A percentile compares a stretch with the other conserved stretches of the same genome.
Conservation (phyloP, 495 filamentous ascomycete genomes). For the Penicillium bialowiezense region DNA sequence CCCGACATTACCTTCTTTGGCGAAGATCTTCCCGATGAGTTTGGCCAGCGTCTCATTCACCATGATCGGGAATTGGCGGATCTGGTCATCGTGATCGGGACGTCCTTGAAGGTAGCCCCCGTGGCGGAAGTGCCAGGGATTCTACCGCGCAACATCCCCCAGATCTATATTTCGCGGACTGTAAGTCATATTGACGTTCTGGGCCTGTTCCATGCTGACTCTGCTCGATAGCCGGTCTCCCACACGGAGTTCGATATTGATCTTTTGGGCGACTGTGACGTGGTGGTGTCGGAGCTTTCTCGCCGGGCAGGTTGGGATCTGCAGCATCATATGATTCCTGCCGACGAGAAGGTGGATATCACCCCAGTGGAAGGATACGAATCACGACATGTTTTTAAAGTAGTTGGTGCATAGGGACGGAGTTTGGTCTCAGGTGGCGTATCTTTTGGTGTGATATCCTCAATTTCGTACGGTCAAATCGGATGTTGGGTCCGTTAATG, state of each 20-base stretch:
- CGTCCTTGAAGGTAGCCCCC: slow-evolving; percentile 92
- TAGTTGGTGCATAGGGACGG: slow-evolving; percentile 46
- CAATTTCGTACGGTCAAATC: not conserved
- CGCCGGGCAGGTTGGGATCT: slow-evolving; percentile 84
- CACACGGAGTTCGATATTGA: slow-evolving; percentile 96
- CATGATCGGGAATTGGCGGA: slow-evolving; percentile 79
- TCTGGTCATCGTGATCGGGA: slow-evolving; percentile 95
- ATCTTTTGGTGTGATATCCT: slow-evolving; percentile 17
- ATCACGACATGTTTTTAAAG: slow-evolving; percentile 63
- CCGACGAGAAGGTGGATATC: slow-evolving; percentile 58
- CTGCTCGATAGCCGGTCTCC: slow-evolving; percentile 57
- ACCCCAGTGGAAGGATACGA: slow-evolving; percentile 58
- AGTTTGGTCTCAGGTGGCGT: slow-evolving; percentile 32
- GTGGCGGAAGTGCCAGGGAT: slow-evolving; percentile 87
- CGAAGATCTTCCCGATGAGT: slow-evolving; percentile 71
- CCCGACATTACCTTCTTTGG: slow-evolving; percentile 97
- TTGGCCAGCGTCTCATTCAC: slow-evolving; percentile 74
- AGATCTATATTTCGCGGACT: slow-evolving; percentile 89
- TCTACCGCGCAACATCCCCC: slow-evolving; percentile 74
- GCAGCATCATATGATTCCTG: slow-evolving; percentile 81
- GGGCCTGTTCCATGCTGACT: slow-evolving; percentile 8
- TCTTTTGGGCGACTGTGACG: slow-evolving; percentile 89
- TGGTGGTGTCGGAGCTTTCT: slow-evolving; percentile 86
- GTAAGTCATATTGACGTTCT: slow-evolving; percentile 37
- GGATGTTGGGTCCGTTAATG: not conserved